Conservation (phyloP, 768 basidiomycete genomes). For the Sarcodon sp. region DNA sequence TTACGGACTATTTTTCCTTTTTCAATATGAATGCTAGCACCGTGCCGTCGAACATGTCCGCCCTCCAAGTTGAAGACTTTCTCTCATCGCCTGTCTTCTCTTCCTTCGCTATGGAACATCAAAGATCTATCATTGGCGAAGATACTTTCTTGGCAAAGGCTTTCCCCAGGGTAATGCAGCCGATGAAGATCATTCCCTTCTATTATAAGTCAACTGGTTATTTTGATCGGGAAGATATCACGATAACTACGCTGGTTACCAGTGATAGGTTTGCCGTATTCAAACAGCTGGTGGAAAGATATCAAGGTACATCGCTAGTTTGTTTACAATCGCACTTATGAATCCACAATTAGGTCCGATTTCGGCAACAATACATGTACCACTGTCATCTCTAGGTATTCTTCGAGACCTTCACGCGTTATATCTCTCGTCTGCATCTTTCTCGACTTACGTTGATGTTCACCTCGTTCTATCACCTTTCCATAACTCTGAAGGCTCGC, state of each 20-base stretch:
- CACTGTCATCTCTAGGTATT: conserved; percentile 30
- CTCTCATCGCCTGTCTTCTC: background rate
- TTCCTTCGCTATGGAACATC: background rate
- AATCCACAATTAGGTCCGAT: conserved; percentile 47
- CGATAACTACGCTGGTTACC: conserved; percentile 78
- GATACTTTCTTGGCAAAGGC: conserved; percentile 53
- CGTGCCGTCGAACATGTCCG: background rate
- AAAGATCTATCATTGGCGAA: conserved; percentile 24
- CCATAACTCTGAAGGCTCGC: conserved; percentile 24
- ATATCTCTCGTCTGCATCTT: conserved; percentile 51
- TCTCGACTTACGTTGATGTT: conserved; percentile 66
- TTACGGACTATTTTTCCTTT: no score
- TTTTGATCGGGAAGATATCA: conserved; percentile 57
- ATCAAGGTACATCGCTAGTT: conserved; percentile 38
- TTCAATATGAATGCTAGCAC: background rate
- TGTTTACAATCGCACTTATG: background rate
- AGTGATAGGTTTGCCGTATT: conserved; percentile 67
- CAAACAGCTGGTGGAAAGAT: conserved; percentile 57
- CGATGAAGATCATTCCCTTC: conserved; percentile 69
- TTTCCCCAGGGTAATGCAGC: conserved; percentile 56
- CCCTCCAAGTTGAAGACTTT: background rate
- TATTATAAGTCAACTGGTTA: conserved; percentile 56
- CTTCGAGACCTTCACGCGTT: conserved; percentile 53
- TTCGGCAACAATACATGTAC: conserved; percentile 72
- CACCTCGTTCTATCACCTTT: conserved; percentile 78